Percentiles rank a stretch among this genome's conserved stretches.
These are phyloP conservation scores for Colletotrichum phormii DNA, from an alignment of 2,329 filamentous ascomycete species.

Conservation along the genomic window DNA sequence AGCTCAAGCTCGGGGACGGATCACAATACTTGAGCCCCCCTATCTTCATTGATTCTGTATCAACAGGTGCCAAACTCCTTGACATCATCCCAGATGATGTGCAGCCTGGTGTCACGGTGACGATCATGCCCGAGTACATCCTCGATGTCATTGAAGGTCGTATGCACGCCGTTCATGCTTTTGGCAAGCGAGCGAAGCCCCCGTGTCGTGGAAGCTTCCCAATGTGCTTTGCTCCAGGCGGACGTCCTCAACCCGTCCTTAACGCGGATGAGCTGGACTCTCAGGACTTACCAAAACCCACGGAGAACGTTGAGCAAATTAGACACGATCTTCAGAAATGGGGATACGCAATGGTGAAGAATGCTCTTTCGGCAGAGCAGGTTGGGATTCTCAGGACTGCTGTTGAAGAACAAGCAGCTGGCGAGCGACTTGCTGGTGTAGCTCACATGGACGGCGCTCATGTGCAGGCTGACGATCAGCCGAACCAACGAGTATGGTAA, in stretches of 20 bases:
- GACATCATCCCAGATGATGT: background rate
- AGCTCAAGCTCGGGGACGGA: constrained; percentile 5
- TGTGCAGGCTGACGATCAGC: constrained; percentile 5
- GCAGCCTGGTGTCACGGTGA: background rate
- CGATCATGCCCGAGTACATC: constrained; percentile 3
- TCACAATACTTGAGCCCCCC: background rate
- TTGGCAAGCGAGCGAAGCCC: background rate
- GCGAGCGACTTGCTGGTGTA: background rate
- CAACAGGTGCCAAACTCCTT: background rate
- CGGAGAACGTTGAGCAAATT: constrained; percentile 6
- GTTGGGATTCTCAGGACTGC: constrained; percentile 4
- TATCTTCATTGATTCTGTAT: constrained; percentile 5
- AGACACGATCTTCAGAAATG: constrained; percentile 14
- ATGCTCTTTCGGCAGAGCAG: constrained; percentile 4
- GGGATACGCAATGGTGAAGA: constrained; percentile 10
- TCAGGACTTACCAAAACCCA: background rate
- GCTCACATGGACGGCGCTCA: constrained; percentile 2
- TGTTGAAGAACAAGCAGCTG: constrained; percentile 12
- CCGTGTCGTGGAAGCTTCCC: constrained; percentile 11
- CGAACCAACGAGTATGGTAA: constrained; percentile 17
- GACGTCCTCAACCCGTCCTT: background rate
- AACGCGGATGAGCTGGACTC: background rate
- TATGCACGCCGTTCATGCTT: constrained; percentile 8
- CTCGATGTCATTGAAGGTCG: constrained; percentile 22
- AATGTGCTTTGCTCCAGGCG: background rate